A percentile compares a stretch with the other conserved stretches of the same genome.
phyloP scores from a whole-genome alignment of 805 yeast genomes.

The Scheffersomyces ergatensis region DNA sequence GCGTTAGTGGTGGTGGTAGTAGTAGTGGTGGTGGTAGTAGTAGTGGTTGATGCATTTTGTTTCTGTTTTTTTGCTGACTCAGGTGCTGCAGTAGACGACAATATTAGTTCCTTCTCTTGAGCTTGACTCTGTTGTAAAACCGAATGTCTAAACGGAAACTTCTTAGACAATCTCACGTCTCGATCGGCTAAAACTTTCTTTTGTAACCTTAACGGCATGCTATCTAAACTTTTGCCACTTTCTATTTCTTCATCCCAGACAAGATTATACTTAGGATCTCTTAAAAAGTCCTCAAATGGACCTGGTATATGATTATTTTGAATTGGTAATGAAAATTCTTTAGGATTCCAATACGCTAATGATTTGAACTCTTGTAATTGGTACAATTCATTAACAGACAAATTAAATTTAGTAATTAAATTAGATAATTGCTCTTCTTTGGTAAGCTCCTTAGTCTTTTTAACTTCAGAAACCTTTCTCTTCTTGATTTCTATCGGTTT shows the following conservation, averaged over 20 bases:
- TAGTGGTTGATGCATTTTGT: background rate
- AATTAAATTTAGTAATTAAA: conserved; percentile 44
- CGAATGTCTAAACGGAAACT: conserved; percentile 33
- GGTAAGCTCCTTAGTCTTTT: background rate
- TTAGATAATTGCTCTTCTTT: conserved; percentile 33
- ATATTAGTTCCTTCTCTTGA: conserved; percentile 13
- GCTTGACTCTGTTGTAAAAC: conserved; percentile 22
- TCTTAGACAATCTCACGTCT: conserved; percentile 25
- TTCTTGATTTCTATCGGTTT: conserved; percentile 11
- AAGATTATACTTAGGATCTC: conserved; percentile 22
- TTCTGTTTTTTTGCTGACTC: background rate
- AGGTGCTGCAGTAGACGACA: background rate
- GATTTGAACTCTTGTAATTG: conserved; percentile 63
- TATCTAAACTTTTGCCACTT: conserved; percentile 18
- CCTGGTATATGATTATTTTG: conserved; percentile 26
- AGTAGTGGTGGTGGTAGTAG: background rate
- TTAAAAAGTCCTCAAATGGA: conserved; percentile 27
- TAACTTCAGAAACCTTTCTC: conserved; percentile 13
- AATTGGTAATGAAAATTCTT: conserved; percentile 26
- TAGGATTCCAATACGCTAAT: conserved; percentile 60
- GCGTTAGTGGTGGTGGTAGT: background rate
- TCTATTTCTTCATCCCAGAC: conserved; percentile 31
- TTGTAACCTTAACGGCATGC: conserved; percentile 39
- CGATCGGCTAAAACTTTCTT: conserved; percentile 35
- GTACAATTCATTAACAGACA: conserved; percentile 57